A percentile compares a stretch with the other conserved stretches of the same genome.
phyloP scores from a whole-genome alignment of 257 asterid species.

The Prunella vulgaris region DNA sequence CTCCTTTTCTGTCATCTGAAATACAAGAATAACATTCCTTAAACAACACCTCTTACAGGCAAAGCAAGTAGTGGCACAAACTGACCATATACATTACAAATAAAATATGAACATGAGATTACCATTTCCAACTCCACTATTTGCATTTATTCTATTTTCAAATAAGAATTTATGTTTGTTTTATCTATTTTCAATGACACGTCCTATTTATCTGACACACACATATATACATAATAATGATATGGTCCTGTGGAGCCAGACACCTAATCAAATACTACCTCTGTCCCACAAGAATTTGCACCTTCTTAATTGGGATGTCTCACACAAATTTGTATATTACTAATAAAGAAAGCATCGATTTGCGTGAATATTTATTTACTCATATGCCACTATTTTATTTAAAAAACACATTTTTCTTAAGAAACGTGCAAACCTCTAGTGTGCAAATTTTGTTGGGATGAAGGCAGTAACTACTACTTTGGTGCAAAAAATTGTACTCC shows the following conservation, averaged over 20 bases:
- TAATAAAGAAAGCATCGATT: too few species aligned
- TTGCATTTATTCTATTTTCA: not conserved
- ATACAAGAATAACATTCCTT: conserved; percentile 15
- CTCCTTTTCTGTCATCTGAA: conserved; percentile 87
- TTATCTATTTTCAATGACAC: not conserved
- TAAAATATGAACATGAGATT: not conserved
- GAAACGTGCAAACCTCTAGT: too few species aligned
- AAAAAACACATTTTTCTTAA: too few species aligned
- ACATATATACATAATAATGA: too few species aligned
- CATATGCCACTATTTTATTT: too few species aligned
- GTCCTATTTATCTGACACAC: not conserved
- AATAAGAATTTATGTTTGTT: not conserved
- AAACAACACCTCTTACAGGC: not conserved
- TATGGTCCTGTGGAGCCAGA: too few species aligned
- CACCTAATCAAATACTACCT: too few species aligned
- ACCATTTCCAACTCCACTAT: not conserved
- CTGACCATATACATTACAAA: not conserved
- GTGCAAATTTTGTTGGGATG: too few species aligned
- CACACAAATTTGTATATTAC: too few species aligned
- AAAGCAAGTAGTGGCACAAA: conserved; percentile 9
- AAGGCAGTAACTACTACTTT: not conserved
- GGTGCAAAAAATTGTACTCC: not conserved
- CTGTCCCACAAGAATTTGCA: too few species aligned
- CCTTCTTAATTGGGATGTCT: too few species aligned
- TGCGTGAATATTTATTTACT: too few species aligned